Percentiles rank a stretch among this genome's conserved stretches.
Conservation (phyloP, 495 filamentous ascomycete genomes). For the Penicillium paradoxum region DNA sequence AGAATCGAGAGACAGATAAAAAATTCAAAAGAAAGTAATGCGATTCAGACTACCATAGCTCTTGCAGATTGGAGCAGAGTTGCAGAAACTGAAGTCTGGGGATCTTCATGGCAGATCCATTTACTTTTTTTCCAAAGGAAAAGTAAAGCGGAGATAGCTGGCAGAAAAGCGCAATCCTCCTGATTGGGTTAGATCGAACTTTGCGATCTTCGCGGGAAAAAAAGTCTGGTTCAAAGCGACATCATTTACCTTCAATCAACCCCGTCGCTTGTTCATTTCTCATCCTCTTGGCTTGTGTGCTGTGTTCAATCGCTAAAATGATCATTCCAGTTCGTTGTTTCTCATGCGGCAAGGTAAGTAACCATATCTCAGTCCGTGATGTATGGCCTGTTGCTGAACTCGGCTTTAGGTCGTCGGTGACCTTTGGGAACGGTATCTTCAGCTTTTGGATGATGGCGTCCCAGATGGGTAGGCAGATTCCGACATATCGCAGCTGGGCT, state of each 20-base stretch:
- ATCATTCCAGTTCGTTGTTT: conserved; percentile 98
- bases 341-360: conserved; percentile 92
- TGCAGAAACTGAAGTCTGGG: background rate
- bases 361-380: background rate
- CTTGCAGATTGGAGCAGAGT: background rate
- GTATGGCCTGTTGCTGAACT: conserved; percentile 12
- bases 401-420: conserved; percentile 78
- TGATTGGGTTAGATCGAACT: conserved; percentile 8
- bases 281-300: conserved; percentile 1
- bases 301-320: conserved; percentile 51
- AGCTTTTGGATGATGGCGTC: conserved; percentile 70
- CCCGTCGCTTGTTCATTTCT: conserved; percentile 12
- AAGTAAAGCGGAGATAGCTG: conserved; percentile 15
- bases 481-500: background rate
- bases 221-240: conserved; percentile 15
- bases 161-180: conserved; percentile 16
- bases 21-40: background rate
- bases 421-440: conserved; percentile 91
- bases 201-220: conserved; percentile 19
- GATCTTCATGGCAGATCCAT: background rate
- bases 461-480: conserved; percentile 61
- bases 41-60: conserved; percentile 5
- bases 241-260: conserved; percentile 13
- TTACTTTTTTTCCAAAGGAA: conserved; percentile 21
- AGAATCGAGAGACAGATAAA: background rate